phyloP scores from a whole-genome alignment of 805 yeast genomes.

The Nakazawaea ishiwadae region DNA sequence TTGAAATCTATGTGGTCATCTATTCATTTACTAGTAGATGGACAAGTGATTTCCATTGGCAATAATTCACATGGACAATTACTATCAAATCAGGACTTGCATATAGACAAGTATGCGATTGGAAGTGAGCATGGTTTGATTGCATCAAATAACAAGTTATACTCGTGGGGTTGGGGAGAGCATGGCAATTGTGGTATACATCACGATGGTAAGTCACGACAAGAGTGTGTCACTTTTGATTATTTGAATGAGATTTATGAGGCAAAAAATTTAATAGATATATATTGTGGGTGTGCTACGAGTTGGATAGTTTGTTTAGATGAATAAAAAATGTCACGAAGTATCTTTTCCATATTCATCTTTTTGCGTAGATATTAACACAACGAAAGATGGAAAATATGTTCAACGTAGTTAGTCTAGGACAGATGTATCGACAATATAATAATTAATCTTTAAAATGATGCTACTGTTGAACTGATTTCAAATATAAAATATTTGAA shows the following conservation, averaged over 20 bases:
- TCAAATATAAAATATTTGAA: neutral
- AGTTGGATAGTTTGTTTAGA: constrained; percentile 46
- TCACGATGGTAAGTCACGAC: constrained; percentile 9
- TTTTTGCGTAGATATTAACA: constrained; percentile 21
- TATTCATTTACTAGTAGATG: constrained; percentile 39
- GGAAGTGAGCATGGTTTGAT: constrained; percentile 90
- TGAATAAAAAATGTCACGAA: constrained; percentile 50
- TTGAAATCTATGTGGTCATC: constrained; percentile 77
- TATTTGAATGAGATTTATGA: constrained; percentile 30
- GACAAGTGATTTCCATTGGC: constrained; percentile 46
- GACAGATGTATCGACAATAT: constrained; percentile 53
- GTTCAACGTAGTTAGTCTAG: constrained; percentile 65
- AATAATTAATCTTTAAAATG: constrained; percentile 11
- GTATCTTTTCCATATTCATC: constrained; percentile 80
- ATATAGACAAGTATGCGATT: constrained; percentile 29
- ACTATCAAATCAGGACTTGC: constrained; percentile 20
- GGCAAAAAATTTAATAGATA: constrained; percentile 19
- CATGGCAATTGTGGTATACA: constrained; percentile 87
- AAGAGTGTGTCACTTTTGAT: constrained; percentile 30
- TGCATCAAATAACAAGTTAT: constrained; percentile 31
- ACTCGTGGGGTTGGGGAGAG: constrained; percentile 98
- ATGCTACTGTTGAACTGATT: neutral
- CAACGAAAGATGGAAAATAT: constrained; percentile 76
- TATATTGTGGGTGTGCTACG: constrained; percentile 66
- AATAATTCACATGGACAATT: constrained; percentile 76